Conservation (phyloP, 2,329 filamentous ascomycete genomes). For the Talaromyces sp. region DNA sequence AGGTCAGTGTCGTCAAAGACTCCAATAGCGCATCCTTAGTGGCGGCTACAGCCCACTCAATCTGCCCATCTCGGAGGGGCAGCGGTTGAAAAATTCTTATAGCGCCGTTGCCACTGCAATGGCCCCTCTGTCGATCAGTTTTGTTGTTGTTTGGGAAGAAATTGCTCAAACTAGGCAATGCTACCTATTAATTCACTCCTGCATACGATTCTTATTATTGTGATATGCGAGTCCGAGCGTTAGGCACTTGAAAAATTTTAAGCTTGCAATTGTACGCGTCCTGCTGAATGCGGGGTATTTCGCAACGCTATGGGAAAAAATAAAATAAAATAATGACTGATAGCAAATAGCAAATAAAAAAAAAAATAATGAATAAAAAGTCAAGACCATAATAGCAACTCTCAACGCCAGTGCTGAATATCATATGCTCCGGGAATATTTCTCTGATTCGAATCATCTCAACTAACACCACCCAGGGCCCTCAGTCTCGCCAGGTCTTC, state of each 20-base stretch:
- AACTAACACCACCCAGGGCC: not conserved
- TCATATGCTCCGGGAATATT: not conserved
- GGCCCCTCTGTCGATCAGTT: not conserved
- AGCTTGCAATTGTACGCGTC: not conserved
- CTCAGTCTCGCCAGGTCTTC: conserved; percentile 40
- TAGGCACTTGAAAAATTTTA: not conserved
- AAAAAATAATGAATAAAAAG: not conserved
- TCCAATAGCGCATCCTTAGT: conserved; percentile 18
- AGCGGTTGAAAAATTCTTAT: conserved; percentile 7
- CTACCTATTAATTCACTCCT: not conserved
- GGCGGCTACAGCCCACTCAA: conserved; percentile 6
- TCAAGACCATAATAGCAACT: not conserved
- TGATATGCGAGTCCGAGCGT: not conserved
- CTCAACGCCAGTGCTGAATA: not conserved
- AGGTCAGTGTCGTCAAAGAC: conserved; percentile 11
- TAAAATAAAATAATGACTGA: not conserved
- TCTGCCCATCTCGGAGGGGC: not conserved
- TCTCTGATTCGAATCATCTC: not conserved
- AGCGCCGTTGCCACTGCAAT: conserved; percentile 12
- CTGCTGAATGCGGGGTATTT: not conserved
- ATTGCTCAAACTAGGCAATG: not conserved
- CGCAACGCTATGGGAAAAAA: conserved; percentile 4
- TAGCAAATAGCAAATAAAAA: not conserved
- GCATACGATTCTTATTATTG: not conserved
- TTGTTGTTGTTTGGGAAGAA: not conserved